Base-by-base conservation (phyloP, 192 early-diverging fungal species). In the Diversispora epigaea region DNA sequence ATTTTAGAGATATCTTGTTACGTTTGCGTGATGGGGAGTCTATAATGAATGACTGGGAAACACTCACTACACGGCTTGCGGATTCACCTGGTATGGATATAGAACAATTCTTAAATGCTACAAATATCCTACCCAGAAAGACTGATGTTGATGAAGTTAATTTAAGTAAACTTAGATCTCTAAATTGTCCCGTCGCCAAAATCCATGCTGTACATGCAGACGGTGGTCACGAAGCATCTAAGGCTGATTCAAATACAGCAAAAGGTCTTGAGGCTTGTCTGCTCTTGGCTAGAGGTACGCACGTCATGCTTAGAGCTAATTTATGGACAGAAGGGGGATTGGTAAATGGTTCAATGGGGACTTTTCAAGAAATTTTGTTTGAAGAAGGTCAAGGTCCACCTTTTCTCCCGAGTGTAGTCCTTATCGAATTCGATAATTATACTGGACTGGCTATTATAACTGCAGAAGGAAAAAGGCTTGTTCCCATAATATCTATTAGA, bases 11-110 rank as follows among this genome's bases (percentile, higher is more conserved):
- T 19, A n/a, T 56, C 4, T 19, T 56, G 55, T 56, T 56, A 19
- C 17, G n/a, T 6, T 56, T 56, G n/a, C 55, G 55, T 56, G 55
- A 56, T 19, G n/a, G 55, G 6, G 17, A 56, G 4, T 56, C 55
- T 15, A 56, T 19, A 56, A 56, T 56, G n/a, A 17, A 56, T 56
- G n/a, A 56, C 17, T 56, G 55, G 55, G n/a, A 56, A 56, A n/a
- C n/a, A 56, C 55, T 56, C n/a, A 19, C 55, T n/a, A 56, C n/a
- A 56, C 17, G 55, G n/a, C n/a, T 56, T 56, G n/a, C 4, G 4
- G 17, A 17, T 56, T n/a, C 55, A 56, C n/a, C 55, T 10, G n/a
- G 14, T 56, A 17, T 56, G 17, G 9, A 56, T 6, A 56, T 4
- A 15, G n/a, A 56, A 4, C 55, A 10, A 56, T 10, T 56, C n/a